Evolutionary conservation across 202 grass and related monocot species (phyloP).

Genomic region (Zizania palustris): DNA sequence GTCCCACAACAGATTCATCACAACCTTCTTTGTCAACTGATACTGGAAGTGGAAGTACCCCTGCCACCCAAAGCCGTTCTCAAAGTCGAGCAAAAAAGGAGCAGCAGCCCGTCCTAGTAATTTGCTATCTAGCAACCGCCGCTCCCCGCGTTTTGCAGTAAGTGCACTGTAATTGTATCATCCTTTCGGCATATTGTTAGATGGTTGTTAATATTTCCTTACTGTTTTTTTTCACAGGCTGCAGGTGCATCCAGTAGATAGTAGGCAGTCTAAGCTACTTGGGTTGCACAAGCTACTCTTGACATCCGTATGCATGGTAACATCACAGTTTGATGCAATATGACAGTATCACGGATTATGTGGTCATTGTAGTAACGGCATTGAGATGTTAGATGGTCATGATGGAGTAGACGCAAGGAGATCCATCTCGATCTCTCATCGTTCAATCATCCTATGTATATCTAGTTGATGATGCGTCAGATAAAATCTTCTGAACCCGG

Average conservation of each 20-base stretch:
- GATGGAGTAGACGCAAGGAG: neutral
- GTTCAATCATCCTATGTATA: slow-evolving; percentile 2
- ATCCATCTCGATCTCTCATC: slow-evolving; percentile 31
- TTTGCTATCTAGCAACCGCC: neutral
- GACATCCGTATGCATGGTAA: neutral
- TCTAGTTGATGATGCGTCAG: slow-evolving; percentile 28
- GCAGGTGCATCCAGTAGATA: neutral
- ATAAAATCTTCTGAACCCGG: slow-evolving; percentile 12
- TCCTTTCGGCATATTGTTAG: neutral
- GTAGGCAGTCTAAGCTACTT: neutral
- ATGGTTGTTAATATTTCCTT: neutral
- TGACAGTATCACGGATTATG: neutral
- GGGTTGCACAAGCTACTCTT: neutral
- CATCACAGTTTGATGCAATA: neutral
- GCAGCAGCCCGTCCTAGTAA: neutral
- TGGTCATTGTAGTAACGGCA: slow-evolving; percentile 15
- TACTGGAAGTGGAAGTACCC: slow-evolving; percentile 40
- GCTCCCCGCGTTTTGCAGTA: slow-evolving; percentile 47
- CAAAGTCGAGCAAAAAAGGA: slow-evolving; percentile 30
- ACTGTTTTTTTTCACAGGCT: neutral
- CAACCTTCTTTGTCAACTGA: slow-evolving; percentile 29
- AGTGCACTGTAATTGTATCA: slow-evolving; percentile 10
- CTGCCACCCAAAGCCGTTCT: slow-evolving; percentile 16
- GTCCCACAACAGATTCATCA: slow-evolving; percentile 39
- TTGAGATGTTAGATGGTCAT: slow-evolving; percentile 20